phyloP scores from a whole-genome alignment of 2,329 filamentous ascomycete genomes.

The Ascochyta clinopodiicola region DNA sequence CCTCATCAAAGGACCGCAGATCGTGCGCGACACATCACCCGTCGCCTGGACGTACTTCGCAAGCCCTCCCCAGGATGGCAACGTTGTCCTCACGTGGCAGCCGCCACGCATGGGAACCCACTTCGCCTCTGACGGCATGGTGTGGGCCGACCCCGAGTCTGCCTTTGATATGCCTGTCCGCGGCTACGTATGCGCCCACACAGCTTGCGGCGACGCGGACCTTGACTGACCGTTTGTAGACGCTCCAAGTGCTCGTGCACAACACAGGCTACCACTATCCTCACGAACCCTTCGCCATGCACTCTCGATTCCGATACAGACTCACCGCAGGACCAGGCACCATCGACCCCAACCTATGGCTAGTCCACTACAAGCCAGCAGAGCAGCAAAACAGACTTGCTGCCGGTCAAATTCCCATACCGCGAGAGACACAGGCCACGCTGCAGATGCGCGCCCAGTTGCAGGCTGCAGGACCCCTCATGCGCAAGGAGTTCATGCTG shows the following conservation, averaged over 20 bases:
- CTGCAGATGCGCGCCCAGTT: conserved; percentile 68
- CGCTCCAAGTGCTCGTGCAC: conserved; percentile 86
- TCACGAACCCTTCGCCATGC: conserved; percentile 73
- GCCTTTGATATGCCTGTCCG: conserved; percentile 75
- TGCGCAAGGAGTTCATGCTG: conserved; percentile 95
- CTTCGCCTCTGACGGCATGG: conserved; percentile 89
- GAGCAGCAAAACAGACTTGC: conserved; percentile 77
- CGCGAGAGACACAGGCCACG: conserved; percentile 64
- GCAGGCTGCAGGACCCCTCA: conserved; percentile 73
- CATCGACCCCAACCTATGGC: conserved; percentile 82
- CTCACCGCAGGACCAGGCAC: conserved; percentile 75
- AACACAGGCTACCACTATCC: conserved; percentile 79
- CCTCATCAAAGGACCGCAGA: conserved; percentile 81
- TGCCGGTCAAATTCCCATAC: conserved; percentile 68
- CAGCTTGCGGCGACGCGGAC: not conserved
- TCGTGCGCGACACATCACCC: conserved; percentile 81
- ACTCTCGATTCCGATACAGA: conserved; percentile 85
- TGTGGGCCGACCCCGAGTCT: conserved; percentile 85
- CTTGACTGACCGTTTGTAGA: conserved; percentile 59
- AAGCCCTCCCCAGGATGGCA: conserved; percentile 75
- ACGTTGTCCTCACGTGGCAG: conserved; percentile 87
- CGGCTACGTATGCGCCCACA: conserved; percentile 65
- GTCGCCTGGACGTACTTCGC: conserved; percentile 95
- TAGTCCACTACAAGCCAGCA: conserved; percentile 85
- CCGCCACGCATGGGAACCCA: conserved; percentile 71